Evolutionary conservation across 768 basidiomycete genomes (phyloP).

Genomic region (Leccinum disarticulatum): DNA sequence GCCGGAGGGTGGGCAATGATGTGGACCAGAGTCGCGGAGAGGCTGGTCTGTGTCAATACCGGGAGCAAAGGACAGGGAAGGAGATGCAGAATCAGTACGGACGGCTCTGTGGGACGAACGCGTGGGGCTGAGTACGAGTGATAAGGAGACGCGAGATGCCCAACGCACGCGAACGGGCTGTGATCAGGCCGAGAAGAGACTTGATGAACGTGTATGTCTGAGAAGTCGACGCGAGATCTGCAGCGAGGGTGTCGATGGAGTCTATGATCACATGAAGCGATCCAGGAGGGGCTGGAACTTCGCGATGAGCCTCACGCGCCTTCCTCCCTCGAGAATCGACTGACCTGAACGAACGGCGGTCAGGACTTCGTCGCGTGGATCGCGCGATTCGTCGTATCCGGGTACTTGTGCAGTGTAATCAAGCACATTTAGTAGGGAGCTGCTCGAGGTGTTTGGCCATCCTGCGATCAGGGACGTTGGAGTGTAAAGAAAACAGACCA

Average conservation of each 20-base stretch:
- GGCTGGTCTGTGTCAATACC: constrained; percentile 56
- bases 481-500: constrained; percentile 62
- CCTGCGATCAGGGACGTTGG: constrained; percentile 44
- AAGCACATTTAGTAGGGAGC: constrained; percentile 40
- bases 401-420: constrained; percentile 54
- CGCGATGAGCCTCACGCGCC: constrained; percentile 6
- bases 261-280: constrained; percentile 70
- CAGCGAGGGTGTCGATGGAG: constrained; percentile 63
- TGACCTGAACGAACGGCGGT: constrained; percentile 40
- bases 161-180: constrained; percentile 49
- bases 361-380: constrained; percentile 40
- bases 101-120: constrained; percentile 41
- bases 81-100: constrained; percentile 61
- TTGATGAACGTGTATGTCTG: constrained; percentile 53
- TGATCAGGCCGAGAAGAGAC: constrained; percentile 45
- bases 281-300: constrained; percentile 37
- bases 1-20: constrained; percentile 68
- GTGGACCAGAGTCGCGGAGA: constrained; percentile 65
- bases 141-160: background rate
- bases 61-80: constrained; percentile 50
- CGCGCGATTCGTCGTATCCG: constrained; percentile 46
- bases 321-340: constrained; percentile 1
- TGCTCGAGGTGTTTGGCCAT: constrained; percentile 19
- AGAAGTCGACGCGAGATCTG: constrained; percentile 56
- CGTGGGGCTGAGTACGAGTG: constrained; percentile 9